Base-by-base conservation (phyloP, 2,329 filamentous ascomycete species). In the Fusarium marasasianum region DNA sequence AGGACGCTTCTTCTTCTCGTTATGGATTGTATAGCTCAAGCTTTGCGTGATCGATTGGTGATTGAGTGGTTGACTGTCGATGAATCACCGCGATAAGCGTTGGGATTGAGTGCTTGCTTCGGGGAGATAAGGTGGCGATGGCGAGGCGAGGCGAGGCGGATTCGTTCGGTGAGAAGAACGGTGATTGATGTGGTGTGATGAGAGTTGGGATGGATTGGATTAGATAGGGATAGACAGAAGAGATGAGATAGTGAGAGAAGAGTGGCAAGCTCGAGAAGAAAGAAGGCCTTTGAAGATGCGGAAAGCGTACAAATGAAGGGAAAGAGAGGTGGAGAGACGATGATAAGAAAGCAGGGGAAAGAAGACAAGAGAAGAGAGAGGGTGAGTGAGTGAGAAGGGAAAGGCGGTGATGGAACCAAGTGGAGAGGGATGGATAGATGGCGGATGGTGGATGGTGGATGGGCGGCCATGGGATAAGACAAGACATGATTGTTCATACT, bases 1-100 rank as follows among this genome's bases (percentile, higher is more conserved):
- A 79, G 61, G 75, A 74, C 74, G 56, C 79, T 81, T 81, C 79
- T 81, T 81, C 79, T 81, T 82, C 79, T 81, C 78, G 78, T 73
- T 66, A 31, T 43, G 29, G 43, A 61, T 69, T 66, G 71, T 66
- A 60, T 69, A 56, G 65, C 74, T 74, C 63, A 61, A 74, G 66
- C 64, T 63, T 56, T 59, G 72, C 67, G 70, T 71, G 69, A 74
- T 74, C 51, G 66, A 66, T 72, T 40, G 60, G 26, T 56, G 63
- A 35, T 58, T 38, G 63, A 47, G 26, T 58, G 38, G 41, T 53
- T 53, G 57, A 22, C 56, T 63, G 43, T 69, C 47, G 64, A 71
- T 68, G 69, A 71, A 72, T 74, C 70, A 76, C 75, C 74, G 76
- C 71, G 69, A 64, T 69, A 75, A 73, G 72, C 68, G 71, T 66